Evolutionary conservation across 2,329 filamentous ascomycete species (phyloP).

Genomic region (Fusarium virguliforme): DNA sequence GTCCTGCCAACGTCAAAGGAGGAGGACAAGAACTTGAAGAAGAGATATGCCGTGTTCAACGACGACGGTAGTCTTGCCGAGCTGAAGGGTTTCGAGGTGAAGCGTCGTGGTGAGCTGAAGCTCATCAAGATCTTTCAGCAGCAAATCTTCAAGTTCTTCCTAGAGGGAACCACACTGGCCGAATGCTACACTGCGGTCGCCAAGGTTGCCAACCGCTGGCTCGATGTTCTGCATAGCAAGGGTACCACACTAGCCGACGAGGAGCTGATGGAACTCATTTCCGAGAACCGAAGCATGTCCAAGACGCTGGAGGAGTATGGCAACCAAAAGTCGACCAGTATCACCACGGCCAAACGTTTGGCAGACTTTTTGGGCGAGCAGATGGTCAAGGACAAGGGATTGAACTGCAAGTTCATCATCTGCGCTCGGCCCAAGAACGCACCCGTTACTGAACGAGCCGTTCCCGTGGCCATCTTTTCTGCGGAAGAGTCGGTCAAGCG

Average conservation of each 20-base stretch:
- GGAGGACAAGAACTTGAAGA: slow-evolving; percentile 99
- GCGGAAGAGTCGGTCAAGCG: slow-evolving; percentile 91
- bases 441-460: slow-evolving; percentile 93
- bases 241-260: slow-evolving; percentile 94
- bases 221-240: slow-evolving; percentile 92
- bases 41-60: slow-evolving; percentile 99
- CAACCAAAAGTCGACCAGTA: slow-evolving; percentile 96
- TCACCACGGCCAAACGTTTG: slow-evolving; percentile 94
- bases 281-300: slow-evolving; percentile 97
- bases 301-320: slow-evolving; percentile 99
- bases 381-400: slow-evolving; percentile 98
- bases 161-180: slow-evolving; percentile 88
- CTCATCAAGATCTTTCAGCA: slow-evolving; percentile 99
- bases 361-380: slow-evolving; percentile 97
- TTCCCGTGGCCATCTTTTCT: slow-evolving; percentile 97
- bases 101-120: slow-evolving; percentile 96
- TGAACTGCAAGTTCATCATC: slow-evolving; percentile 99
- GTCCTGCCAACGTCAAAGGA: slow-evolving; percentile 97
- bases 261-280: slow-evolving; percentile 99
- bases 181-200: slow-evolving; percentile 95
- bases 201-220: slow-evolving; percentile 95
- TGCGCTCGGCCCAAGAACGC: slow-evolving; percentile 88
- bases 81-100: slow-evolving; percentile 97
- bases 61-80: slow-evolving; percentile 96
- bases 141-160: slow-evolving; percentile 99